Evolutionary conservation across 1,139 yeast genomes (phyloP), one percentile per base, ranked within the genome.

Genomic region (Yamadazyma friedrichii): DNA sequence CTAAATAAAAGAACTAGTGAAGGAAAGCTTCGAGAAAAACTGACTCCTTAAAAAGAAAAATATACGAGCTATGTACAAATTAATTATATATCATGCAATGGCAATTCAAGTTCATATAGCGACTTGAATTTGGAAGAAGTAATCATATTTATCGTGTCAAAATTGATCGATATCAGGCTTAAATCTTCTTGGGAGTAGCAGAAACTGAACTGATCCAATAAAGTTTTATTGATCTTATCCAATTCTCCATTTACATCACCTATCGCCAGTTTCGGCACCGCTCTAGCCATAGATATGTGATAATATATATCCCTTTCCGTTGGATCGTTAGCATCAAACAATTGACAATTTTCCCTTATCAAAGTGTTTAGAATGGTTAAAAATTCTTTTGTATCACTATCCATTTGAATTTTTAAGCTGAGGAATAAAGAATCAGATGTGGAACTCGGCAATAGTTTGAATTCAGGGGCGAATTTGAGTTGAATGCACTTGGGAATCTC

Each of bases 341-440:
- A 26, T 20, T 40, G 29, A 17, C 31, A 31, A 29, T 33, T 34
- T 15, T 48, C 52, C n/a, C 30, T 30, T 4, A 43, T 31, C 13
- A 37, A 24, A 3, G 26, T 13, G 6, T 31, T 28, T 4, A 49
- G n/a, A 2, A 27, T 34, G 1, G 28, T 12, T 16, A 50, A 30
- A 11, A 51, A 42, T 17, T 27, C 15, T 8, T 13, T 13, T 2
- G 49, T 38, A 4, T 27, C 36, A 3, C 34, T 33, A 11, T 28
- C 28, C 24, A 40, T 16, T 11, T 30, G 27, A 4, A 47, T 31
- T 9, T 12, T 16, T 9, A 41, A 42, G 5, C 39, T 41, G 9
- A 51, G 20, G 20, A 51, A 52, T 11, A 51, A 11, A 12, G 41
- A 22, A 9, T 39, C 28, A 1, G 49, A 28, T 4, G 45, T 35